Base-by-base conservation (phyloP, 345 rosid species). In the Camelina laxa region DNA sequence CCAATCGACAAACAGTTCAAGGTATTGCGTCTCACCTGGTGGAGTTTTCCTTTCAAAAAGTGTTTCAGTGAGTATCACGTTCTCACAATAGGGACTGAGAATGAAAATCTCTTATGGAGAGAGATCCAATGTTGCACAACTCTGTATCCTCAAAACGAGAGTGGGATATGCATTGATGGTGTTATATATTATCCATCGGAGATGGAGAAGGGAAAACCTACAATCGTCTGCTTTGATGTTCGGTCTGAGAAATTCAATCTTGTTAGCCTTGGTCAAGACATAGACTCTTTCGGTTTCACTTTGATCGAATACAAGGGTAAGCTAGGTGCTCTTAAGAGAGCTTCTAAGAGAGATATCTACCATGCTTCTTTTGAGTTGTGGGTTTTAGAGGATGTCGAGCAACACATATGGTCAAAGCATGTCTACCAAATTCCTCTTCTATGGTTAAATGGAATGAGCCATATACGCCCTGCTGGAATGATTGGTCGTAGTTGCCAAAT, bases 1-100 rank as follows among this genome's bases (percentile, higher is more conserved):
- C 58, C 74, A 20, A 45, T 59, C 44, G 47, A 31, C 2, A 45
- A 59, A 11, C 66, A 19, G 41, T 59, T 55, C 7, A 70, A 70
- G 48, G 58, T 59, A 1, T 9, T 59, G 4, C 3, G 57, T 55
- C 27, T 55, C 19, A 55, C 36, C 9, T 44, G 48, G 48, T 27
- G 30, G 30, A 27, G 5, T 27, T 27, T 27, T 27, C 5, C 30
- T 27, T 27, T 27, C 30, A 27, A 27, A 27, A 27, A 27, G 30
- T 27, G 30, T 0, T 27, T 5, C 8, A 2, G 7, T 44, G 8
- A 11, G 17, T 7, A 21, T 39, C 13, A 21, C 14, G 47, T 66
- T 33, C 24, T 66, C 2, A 50, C 70, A 12, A 33, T 66, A 50
- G 70, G 59, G 10, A 30, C 7, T 13, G 19, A 2, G 3, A 66